Base-by-base conservation (phyloP, 352 stramenopile species). In the Globisporangium echinulatum region DNA sequence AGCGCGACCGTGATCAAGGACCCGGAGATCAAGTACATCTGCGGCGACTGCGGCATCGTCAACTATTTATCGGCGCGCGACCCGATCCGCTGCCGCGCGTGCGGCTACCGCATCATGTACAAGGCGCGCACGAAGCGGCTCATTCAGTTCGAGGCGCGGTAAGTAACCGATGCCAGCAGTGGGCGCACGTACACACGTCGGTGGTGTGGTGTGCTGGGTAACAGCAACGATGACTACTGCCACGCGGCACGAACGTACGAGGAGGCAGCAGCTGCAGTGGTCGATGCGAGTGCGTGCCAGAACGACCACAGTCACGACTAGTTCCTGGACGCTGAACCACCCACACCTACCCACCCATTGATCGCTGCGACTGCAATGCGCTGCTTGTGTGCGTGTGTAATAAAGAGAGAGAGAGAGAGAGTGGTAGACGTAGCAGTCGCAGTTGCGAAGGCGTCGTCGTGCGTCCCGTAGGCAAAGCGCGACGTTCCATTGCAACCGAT, bases 91-190 rank as follows among this genome's bases (percentile, higher is more conserved):
- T 99, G 96, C 77, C 90, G 94, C 60, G 91, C 96, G 51, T 99
- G 96, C 70, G 94, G 94, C 55, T 98, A 98, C 80, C 88, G 96
- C 61, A 98, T 99, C 82, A 93, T 99, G 71, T 99, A 99, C 88
- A 99, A 99, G 81, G 94, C 88, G 19, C 87, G 96, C 62, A 99
- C 96, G 38, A 98, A 98, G 80, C 88, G 96, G 37, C 73, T 96
- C 56, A 95, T 96, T 68, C 88, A 96, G 80, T 96, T 95, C 58
- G 88, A 96, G 63, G 88, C 88, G 19, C 78, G 88, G 64, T 96
- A 90, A 79, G 69, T 14, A 17, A 14, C 43, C 48, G 46, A 42
- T 17, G 13, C 8, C 15, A 47, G 17, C 47, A 52, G 14, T 2
- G 17, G 15, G 40, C 40, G 8, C 15, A 8, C 17, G 15, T 36